A percentile compares a stretch with the other conserved stretches of the same genome.
Evolutionary conservation across 345 rosid genomes (phyloP).

Genomic region (Hibiscus tridactylites): DNA sequence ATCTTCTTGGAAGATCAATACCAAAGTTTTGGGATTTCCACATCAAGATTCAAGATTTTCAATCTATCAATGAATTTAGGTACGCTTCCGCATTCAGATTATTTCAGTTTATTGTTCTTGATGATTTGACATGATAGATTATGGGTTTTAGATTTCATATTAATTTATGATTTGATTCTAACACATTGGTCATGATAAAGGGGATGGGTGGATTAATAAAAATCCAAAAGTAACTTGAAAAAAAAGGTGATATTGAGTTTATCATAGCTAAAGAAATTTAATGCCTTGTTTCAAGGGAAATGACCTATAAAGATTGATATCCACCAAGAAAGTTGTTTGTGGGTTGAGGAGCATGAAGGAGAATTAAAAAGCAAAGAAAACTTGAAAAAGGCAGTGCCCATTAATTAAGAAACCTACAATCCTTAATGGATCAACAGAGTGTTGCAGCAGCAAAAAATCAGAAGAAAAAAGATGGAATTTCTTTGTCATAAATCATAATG

Average conservation of each 20-base stretch:
- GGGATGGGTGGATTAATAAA: conserved; percentile 19
- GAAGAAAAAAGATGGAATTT: conserved; percentile 21
- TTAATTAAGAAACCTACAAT: conserved; percentile 23
- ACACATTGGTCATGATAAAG: conserved; percentile 22
- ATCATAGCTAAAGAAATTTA: conserved; percentile 36
- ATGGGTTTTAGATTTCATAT: too few species aligned
- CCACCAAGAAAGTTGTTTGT: conserved; percentile 38
- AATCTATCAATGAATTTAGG: too few species aligned
- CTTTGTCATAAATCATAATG: conserved; percentile 33
- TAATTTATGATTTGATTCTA: too few species aligned
- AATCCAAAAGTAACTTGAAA: conserved; percentile 21
- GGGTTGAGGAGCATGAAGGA: conserved; percentile 22
- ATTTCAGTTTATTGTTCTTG: too few species aligned
- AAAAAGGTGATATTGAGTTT: conserved; percentile 34
- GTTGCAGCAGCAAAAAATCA: conserved; percentile 7
- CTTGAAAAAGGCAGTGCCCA: conserved; percentile 18
- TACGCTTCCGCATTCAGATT: too few species aligned
- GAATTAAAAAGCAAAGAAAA: conserved; percentile 26
- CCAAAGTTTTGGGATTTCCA: too few species aligned
- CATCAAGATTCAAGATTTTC: too few species aligned
- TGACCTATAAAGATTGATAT: conserved; percentile 27
- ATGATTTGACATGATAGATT: too few species aligned
- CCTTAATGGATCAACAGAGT: conserved; percentile 12
- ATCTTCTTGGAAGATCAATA: too few species aligned
- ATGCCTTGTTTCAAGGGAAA: conserved; percentile 36